A percentile compares a stretch with the other conserved stretches of the same genome.
Conservation (phyloP, 2,329 filamentous ascomycete genomes). For the Aureobasidium sp. region DNA sequence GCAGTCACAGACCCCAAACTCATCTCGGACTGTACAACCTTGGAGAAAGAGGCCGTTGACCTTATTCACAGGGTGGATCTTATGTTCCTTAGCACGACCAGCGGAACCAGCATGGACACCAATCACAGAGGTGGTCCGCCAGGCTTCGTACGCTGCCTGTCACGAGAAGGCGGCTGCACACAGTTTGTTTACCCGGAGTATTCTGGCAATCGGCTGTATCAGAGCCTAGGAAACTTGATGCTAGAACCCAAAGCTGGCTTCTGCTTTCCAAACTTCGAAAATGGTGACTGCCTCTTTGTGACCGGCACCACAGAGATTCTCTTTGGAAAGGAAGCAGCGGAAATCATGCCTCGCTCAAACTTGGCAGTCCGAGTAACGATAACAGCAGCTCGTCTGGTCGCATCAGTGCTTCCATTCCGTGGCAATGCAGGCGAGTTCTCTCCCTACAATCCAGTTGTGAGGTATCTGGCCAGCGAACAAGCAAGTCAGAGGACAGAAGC, state of each 20-base stretch:
- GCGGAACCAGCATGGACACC: conserved; percentile 63
- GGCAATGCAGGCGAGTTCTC: conserved; percentile 51
- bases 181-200: conserved; percentile 72
- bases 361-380: conserved; percentile 63
- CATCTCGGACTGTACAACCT: conserved; percentile 36
- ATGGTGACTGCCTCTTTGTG: conserved; percentile 63
- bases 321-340: conserved; percentile 52
- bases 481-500: conserved; percentile 20
- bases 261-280: conserved; percentile 64
- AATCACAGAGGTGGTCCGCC: conserved; percentile 69
- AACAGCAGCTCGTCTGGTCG: conserved; percentile 52
- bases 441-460: conserved; percentile 70
- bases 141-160: conserved; percentile 63
- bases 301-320: conserved; percentile 63
- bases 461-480: conserved; percentile 54
- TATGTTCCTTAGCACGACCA: conserved; percentile 67
- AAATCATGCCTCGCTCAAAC: conserved; percentile 58
- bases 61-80: conserved; percentile 59
- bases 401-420: conserved; percentile 58
- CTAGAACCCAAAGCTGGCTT: conserved; percentile 59
- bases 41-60: conserved; percentile 47
- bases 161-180: conserved; percentile 38
- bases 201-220: conserved; percentile 75
- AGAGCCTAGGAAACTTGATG: conserved; percentile 69
- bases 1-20: conserved; percentile 46